Base-by-base conservation (phyloP, 768 basidiomycete species). In the Symmetrospora coprosmae region DNA sequence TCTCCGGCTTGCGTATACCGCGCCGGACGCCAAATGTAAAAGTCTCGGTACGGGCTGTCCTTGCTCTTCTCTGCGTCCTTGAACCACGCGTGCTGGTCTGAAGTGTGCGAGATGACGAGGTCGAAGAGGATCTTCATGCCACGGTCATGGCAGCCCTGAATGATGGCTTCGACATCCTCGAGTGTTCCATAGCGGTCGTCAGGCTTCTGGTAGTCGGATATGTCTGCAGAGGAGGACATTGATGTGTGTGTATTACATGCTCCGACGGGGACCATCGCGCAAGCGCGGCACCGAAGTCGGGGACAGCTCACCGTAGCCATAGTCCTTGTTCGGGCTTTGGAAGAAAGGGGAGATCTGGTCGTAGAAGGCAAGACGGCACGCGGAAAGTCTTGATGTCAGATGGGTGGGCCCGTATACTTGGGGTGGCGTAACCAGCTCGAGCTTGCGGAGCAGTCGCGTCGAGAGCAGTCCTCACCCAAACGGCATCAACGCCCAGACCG, bases 1-100 rank as follows among this genome's bases (percentile, higher is more conserved):
- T 27, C 30, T 7, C 47, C 21, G 23, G 6, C 9, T 17, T 21
- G n/a, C n/a, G 28, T 13, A 50, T 73, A 76, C 64, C 73, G 76
- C 2, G 82, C 79, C 4, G 81, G 79, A 16, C 80, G 77, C 84
- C 85, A 86, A 62, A 82, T 76, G 70, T 84, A 87, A 82, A 83
- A 86, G 67, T 85, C 79, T 14, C 83, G 77, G 70, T 82, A 84
- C 0, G 81, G 78, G 66, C 78, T 75, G 6, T 74, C 70, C 50
- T 74, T 74, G 46, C 74, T 80, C 68, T 72, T 76, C 70, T 65
- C 78, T 27, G 82, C 82, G 66, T 79, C 75, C 34, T 76, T 64
- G 73, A 85, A 87, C 84, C 85, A 86, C 11, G 74, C 76, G 65
- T 85, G 85, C 82, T 85, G 63, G 71, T 80, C 77, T 0, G 83